Evolutionary conservation across 176 grass and related monocot genomes (phyloP), one percentile per base, ranked within the genome.

Genomic region (Triticum dicoccoides): DNA sequence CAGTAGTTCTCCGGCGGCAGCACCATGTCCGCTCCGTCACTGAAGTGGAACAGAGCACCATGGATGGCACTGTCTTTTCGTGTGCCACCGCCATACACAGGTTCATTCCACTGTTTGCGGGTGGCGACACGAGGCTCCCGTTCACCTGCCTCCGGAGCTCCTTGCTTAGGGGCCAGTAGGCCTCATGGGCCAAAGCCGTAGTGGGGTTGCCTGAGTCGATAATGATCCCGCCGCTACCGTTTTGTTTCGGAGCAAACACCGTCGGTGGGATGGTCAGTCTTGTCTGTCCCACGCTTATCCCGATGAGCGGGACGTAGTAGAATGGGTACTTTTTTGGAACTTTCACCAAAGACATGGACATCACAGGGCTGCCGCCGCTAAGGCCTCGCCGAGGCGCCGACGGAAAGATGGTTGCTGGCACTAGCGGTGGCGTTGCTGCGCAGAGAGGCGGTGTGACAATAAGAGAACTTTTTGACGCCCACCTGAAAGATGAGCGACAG

Each of bases 91-190:
- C 20, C 20, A 87, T 21, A n/a, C 85, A 87, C 27, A 87, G 77
- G 4, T 5, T 6, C 51, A 17, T 3, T 1, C 3, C n/a, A 1
- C 1, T 29, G 4, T 5, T n/a, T 5, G 2, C 52, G 12, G 67
- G 77, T 58, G 85, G 66, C 29, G 67, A 25, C 66, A 73, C 67
- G 27, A 86, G 85, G 39, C 85, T 86, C 24, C 51, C 6, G 84
- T 41, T 41, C 39, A 41, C 8, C 39, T 41, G 8, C 39, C 39
- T 41, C 39, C 5, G 38, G 38, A 39, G 38, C 5, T 38, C 35
- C 35, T 37, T 5, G 35, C 35, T 4, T 5, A 86, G 76, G 24
- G 76, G 65, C 3, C 15, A 33, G 32, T 33, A 33, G 32, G 32
- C 33, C 33, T 4, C 33, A 5, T 34, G 33, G 33, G 33, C 33